phyloP scores from a whole-genome alignment of 2,329 filamentous ascomycete genomes.

The Botrytis cinerea region DNA sequence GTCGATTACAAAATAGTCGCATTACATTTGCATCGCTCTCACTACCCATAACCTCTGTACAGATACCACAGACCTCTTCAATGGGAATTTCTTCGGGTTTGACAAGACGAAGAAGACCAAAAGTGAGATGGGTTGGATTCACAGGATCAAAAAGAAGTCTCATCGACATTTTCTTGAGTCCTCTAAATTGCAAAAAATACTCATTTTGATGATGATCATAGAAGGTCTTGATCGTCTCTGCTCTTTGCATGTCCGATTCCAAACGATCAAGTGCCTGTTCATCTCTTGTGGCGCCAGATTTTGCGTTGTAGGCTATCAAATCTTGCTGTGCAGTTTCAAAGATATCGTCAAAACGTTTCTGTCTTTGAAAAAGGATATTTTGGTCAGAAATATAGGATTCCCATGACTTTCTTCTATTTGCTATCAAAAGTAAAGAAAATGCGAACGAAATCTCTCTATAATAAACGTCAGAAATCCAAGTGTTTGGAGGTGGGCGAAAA shows the following conservation, averaged over 20 bases:
- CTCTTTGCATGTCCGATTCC: fast-evolving
- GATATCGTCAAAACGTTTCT: not conserved
- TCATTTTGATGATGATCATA: not conserved
- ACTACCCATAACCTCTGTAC: not conserved
- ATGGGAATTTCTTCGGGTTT: not conserved
- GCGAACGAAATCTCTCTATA: not conserved
- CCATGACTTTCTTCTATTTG: not conserved
- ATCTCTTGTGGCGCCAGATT: not conserved
- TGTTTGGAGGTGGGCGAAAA: not conserved
- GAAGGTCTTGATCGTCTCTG: not conserved
- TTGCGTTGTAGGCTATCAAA: not conserved
- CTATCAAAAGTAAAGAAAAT: not conserved
- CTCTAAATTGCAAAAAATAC: not conserved
- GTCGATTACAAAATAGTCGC: not conserved
- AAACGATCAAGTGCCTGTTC: not conserved
- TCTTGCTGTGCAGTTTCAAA: not conserved
- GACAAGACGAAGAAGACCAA: not conserved
- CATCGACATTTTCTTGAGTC: not conserved
- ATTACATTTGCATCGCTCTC: not conserved
- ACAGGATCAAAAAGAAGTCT: not conserved
- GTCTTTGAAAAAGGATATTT: not conserved
- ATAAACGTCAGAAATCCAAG: not conserved
- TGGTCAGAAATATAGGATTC: not conserved
- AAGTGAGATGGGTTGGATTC: not conserved
- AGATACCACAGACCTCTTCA: not conserved